Base-by-base conservation (phyloP, 2,329 filamentous ascomycete genomes). In the Metarhizium album region DNA sequence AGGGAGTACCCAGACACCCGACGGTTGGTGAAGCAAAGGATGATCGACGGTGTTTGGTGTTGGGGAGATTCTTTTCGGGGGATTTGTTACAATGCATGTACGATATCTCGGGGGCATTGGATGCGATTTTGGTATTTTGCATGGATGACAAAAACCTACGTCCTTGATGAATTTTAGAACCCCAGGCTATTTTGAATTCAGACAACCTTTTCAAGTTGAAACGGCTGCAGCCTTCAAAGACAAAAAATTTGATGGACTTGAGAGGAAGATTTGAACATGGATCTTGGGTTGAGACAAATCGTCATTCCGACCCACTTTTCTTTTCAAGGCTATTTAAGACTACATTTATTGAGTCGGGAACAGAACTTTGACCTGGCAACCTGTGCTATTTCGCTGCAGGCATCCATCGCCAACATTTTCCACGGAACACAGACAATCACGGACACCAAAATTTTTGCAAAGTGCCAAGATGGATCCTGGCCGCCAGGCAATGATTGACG, bases 401-500 rank as follows among this genome's bases (percentile, higher is more conserved):
- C 40, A 24, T 43, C 20, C 6, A 13, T 43, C 9, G 14, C 40
- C 7, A 16, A 23, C 14, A 16, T 43, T 43, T n/a, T 4, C n/a
- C 11, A 24, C 18, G 22, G 14, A n/a, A 14, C 22, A 18, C 11
- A 9, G 40, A 43, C 22, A 24, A 43, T n/a, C 6, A 43, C 20
- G 20, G 20, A 16, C 8, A 42, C 18, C 7, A 43, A 13, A 24
- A 20, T 3, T 22, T 8, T 14, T 24, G 3, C 22, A 9, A 42
- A 14, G 13, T 11, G 40, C 20, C 22, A 4, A 2, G 11, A 81
- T 82, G 78, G 73, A 82, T 60, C 75, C 78, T 13, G 74, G 65
- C 43, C 69, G 78, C 48, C 72, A 68, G 56, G 76, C 76, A 42
- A 77, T 80, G 76, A 74, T 81, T 42, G 60, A 69, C 49, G 73